Evolutionary conservation across 129 eudicot species (phyloP).

Genomic region (sunflower (Helianthus annuus)): DNA sequence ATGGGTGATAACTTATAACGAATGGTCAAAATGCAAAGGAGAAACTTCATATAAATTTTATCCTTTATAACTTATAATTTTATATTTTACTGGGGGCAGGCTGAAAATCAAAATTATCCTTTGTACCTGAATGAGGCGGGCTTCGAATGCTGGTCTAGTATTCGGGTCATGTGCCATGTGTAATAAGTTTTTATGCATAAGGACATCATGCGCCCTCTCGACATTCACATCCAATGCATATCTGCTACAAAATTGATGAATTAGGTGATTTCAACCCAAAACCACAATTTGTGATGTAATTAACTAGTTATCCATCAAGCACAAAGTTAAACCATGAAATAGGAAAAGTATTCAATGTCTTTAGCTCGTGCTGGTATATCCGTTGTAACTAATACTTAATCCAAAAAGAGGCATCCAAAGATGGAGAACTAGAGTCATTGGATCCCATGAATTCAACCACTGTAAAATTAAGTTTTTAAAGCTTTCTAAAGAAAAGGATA

Average conservation of each 20-base stretch:
- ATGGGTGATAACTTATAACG: too few relatives aligned
- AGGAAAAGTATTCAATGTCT: slow-evolving; percentile 1
- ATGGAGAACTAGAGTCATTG: slow-evolving; percentile 18
- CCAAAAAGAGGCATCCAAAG: slow-evolving; percentile 11
- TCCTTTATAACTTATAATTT: background rate
- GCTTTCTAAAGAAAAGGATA: slow-evolving; percentile 12
- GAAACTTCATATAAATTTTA: background rate
- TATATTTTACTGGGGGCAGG: slow-evolving; percentile 5
- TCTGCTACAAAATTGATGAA: slow-evolving; percentile 37
- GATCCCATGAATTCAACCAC: slow-evolving; percentile 23
- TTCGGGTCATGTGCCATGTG: slow-evolving; percentile 72
- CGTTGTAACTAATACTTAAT: background rate
- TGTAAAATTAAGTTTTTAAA: background rate
- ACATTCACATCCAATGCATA: slow-evolving; percentile 89
- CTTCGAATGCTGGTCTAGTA: slow-evolving; percentile 75
- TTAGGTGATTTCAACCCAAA: background rate
- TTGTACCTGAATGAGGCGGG: slow-evolving; percentile 75
- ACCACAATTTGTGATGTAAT: slow-evolving; percentile 1
- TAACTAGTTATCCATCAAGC: slow-evolving; percentile 14
- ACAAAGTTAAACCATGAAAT: slow-evolving; percentile 17
- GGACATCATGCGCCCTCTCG: slow-evolving; percentile 82
- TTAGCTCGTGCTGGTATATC: background rate
- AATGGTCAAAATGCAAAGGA: background rate
- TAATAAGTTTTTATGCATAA: slow-evolving; percentile 73
- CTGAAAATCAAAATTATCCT: background rate